Base-by-base conservation (phyloP, 192 early-diverging fungal species). In the Backusella westeae region DNA sequence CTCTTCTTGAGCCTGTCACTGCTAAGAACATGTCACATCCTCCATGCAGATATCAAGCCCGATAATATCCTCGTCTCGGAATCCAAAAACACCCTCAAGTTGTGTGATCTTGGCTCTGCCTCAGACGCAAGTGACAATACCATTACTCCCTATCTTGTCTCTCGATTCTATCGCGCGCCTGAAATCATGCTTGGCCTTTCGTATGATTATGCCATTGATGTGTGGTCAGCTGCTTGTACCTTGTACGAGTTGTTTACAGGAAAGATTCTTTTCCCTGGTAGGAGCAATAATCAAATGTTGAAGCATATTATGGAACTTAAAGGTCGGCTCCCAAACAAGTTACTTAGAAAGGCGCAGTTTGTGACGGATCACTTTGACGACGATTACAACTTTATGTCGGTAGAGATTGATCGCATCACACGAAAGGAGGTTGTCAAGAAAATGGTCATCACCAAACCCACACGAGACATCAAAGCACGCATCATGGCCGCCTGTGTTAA, bases 31-130 rank as follows among this genome's bases (percentile, higher is more conserved):
- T 92, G 92, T 82, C 90, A 90, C 29, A 86, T 99, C 17, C 76
- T 98, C 9, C 98, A 99, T 77, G 95, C 96, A 56, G 98, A 99
- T 80, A 95, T 99, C 84, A 99, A 99, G 80, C 98, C 98, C 0
- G 98, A 99, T 78, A 99, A 99, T 83, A 94, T 98, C 77, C 86
- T 99, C 71, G 97, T 96, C 3, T 91, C 90, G 10, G 94, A 95
- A 75, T 83, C 85, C 73, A 91, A 94, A 75, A 94, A 88, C 69
- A 85, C 86, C 1, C 85, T 97, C 6, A 98, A 97, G 81, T 89
- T 99, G 63, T 96, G 95, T 77, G 98, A 99, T 85, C 86, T 99
- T 77, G 98, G 98, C 34, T 94, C 93, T 0, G 98, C 97, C 14
- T 94, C 92, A 26, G 94, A 97, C 73, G 92, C 91, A 9, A 81